phyloP scores from a whole-genome alignment of 495 filamentous ascomycete genomes.

The Xylaria castorea region DNA sequence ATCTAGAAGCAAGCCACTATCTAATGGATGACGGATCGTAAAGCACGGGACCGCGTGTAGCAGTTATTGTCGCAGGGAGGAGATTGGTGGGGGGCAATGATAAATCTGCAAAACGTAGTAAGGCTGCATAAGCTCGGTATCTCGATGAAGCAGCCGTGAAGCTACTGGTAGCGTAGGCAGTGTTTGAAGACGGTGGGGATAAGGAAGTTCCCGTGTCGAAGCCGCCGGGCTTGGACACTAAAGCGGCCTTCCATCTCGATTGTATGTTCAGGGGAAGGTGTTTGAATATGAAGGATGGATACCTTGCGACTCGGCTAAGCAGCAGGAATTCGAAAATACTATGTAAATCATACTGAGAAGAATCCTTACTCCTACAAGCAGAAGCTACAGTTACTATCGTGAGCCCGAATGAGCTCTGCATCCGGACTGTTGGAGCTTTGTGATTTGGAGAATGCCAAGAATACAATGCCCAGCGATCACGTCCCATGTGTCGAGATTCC shows the following conservation, averaged over 20 bases:
- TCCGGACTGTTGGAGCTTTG: not conserved
- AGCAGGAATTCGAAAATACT: not conserved
- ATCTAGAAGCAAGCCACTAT: constrained; percentile 6
- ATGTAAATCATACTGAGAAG: not conserved
- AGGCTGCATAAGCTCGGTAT: constrained; percentile 26
- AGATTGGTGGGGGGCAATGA: constrained; percentile 11
- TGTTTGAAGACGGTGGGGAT: constrained; percentile 23
- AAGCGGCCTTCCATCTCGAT: constrained; percentile 15
- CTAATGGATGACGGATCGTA: not conserved
- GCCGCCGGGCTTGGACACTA: not conserved
- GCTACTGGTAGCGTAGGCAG: constrained; percentile 12
- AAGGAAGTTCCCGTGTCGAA: constrained; percentile 21
- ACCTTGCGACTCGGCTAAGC: not conserved
- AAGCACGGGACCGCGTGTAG: constrained; percentile 16
- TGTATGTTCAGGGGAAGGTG: constrained; percentile 6
- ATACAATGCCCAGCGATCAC: constrained; percentile 9
- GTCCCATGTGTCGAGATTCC: constrained; percentile 18
- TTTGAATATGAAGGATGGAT: not conserved
- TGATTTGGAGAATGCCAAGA: constrained; percentile 20
- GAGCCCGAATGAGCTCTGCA: not conserved
- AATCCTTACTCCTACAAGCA: not conserved
- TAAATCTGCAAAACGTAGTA: constrained; percentile 6
- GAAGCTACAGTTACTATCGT: not conserved
- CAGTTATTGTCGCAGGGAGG: not conserved
- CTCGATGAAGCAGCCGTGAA: constrained; percentile 23